Conservation (phyloP, 345 rosid species). For the Dipteronia sinensis region DNA sequence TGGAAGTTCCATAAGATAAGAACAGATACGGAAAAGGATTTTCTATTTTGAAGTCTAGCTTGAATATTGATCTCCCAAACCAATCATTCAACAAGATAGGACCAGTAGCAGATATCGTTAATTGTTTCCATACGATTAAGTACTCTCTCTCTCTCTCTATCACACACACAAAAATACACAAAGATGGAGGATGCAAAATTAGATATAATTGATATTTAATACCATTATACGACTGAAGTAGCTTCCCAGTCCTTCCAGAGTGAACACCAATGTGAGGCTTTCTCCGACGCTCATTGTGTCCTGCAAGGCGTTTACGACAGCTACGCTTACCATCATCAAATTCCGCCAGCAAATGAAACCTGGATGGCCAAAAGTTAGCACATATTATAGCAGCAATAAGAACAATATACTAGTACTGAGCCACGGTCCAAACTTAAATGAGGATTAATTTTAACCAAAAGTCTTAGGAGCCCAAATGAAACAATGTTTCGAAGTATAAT, state of each 20-base stretch:
- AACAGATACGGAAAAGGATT: background rate
- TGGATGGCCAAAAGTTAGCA: constrained; percentile 35
- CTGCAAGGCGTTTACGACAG: constrained; percentile 86
- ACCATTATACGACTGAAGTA: constrained; percentile 56
- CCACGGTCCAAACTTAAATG: background rate
- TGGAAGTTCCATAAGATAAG: background rate
- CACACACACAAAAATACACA: background rate
- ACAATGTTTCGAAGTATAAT: background rate
- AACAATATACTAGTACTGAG: background rate
- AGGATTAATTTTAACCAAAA: background rate
- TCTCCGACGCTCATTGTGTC: constrained; percentile 88
- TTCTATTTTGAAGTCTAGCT: background rate
- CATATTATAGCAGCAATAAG: constrained; percentile 18
- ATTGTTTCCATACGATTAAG: background rate
- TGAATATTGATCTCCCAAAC: background rate
- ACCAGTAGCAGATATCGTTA: background rate
- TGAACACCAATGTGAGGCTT: constrained; percentile 59
- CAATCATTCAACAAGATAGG: background rate
- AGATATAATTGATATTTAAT: background rate
- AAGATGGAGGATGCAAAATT: background rate
- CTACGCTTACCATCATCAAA: constrained; percentile 88
- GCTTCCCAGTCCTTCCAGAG: constrained; percentile 48
- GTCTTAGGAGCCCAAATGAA: background rate
- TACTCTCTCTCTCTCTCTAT: background rate
- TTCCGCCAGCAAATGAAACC: constrained; percentile 90